phyloP scores from a whole-genome alignment of 2,329 filamentous ascomycete genomes.

The Arthrinium phaeospermum region DNA sequence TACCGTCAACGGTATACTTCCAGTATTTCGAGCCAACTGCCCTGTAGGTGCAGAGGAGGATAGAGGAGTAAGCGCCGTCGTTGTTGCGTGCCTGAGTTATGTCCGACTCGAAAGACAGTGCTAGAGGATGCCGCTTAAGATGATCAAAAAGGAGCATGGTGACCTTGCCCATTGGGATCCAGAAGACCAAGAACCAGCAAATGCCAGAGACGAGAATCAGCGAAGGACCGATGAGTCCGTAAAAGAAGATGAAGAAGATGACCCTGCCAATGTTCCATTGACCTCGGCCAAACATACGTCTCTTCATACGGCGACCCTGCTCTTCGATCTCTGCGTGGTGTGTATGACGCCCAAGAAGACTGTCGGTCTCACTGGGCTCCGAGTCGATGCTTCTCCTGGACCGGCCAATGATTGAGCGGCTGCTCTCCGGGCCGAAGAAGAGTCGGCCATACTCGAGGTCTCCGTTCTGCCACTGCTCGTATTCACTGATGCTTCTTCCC shows the following conservation, averaged over 20 bases:
- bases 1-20: conserved; percentile 99
- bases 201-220: conserved; percentile 84
- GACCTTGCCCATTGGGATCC: conserved; percentile 97
- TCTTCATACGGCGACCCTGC: conserved; percentile 64
- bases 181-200: conserved; percentile 97
- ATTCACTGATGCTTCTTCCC: conserved; percentile 95
- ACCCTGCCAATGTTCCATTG: conserved; percentile 95
- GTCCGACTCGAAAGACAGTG: conserved; percentile 91
- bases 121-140: conserved; percentile 87
- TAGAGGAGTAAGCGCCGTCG: conserved; percentile 78
- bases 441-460: conserved; percentile 94
- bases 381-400: conserved; percentile 90
- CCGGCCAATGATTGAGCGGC: conserved; percentile 82
- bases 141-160: conserved; percentile 90
- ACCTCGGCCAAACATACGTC: conserved; percentile 89
- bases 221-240: conserved; percentile 85
- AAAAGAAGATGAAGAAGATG: conserved; percentile 96
- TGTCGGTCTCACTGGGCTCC: conserved; percentile 82
- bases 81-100: conserved; percentile 73
- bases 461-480: conserved; percentile 98
- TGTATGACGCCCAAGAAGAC: conserved; percentile 71
- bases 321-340: conserved; percentile 37
- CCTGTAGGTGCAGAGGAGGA: conserved; percentile 94
- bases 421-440: conserved; percentile 87
- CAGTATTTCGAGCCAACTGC: conserved; percentile 95